Base-by-base conservation (phyloP, 2,329 filamentous ascomycete species). In the Xylogone sp. region DNA sequence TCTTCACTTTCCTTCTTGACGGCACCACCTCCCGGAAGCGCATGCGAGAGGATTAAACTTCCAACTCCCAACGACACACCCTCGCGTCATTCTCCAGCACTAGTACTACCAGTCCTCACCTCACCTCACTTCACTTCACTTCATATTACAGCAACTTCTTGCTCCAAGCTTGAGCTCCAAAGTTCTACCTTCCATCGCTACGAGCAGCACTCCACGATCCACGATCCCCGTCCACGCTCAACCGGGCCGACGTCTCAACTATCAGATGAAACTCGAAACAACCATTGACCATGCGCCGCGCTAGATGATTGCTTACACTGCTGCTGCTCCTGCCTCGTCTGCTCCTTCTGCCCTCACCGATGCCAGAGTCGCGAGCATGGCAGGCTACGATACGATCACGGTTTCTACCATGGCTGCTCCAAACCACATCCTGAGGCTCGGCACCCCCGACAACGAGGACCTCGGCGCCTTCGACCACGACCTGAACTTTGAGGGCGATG, bases 381-480 rank as follows among this genome's bases (percentile, higher is more conserved):
- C 49, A 20, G 20, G 13, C 18, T 48, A 51, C 45, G 29, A 51
- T 9, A 48, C 49, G 16, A 51, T 48, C 6, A 48, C 49, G 8
- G 34, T 39, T 5, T 39, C 34, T 13, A 16, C 34, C 20, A 43
- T 48, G 45, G 21, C 49, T 21, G 42, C 59, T 27, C 53, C 59
- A 19, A 59, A 57, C 55, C 55, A 63, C 22, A 59, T 64, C 20
- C 48, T 64, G 52, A 62, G 60, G 46, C 55, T 66, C 50, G 56
- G 49, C 16, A 50, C 53, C 24, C 56, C 55, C 12, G 54, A 54
- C 2, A 50, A 51, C 20, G 31, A 29, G 16, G 54, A 47, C 20
- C 62, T 66, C 62, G 62, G 64, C 48, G 49, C 57, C 9, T 66
- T 63, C 50, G 60, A 63, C 44, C 60, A 58, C 43, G 59, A 61